phyloP scores from a whole-genome alignment of 177 flowering plant genomes.

The Vitis hybrid region DNA sequence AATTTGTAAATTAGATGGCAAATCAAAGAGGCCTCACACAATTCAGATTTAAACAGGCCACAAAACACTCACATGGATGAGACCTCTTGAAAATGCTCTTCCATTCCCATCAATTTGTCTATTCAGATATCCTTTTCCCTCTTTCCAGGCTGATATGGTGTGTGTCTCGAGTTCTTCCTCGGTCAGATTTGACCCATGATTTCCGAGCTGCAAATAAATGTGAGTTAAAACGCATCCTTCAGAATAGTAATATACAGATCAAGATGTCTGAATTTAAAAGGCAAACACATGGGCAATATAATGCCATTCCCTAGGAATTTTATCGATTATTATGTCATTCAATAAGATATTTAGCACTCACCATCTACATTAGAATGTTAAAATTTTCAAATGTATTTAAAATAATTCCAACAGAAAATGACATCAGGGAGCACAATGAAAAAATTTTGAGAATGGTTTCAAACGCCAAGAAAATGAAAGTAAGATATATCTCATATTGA shows the following conservation, averaged over 20 bases:
- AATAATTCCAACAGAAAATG: background rate
- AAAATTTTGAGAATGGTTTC: background rate
- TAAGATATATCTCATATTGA: too few species aligned
- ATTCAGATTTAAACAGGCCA: background rate
- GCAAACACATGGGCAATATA: background rate
- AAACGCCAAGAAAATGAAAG: too few species aligned
- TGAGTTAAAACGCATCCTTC: background rate
- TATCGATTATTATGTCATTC: background rate
- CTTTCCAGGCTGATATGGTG: constrained; percentile 93
- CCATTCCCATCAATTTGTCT: constrained; percentile 55
- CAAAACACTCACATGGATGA: constrained; percentile 64
- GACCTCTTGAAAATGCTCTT: constrained; percentile 43
- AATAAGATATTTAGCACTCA: background rate
- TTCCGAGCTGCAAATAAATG: constrained; percentile 64
- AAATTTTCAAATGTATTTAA: background rate
- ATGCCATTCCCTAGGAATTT: background rate
- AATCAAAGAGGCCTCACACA: background rate
- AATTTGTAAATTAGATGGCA: background rate
- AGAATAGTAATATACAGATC: background rate
- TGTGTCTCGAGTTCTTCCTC: constrained; percentile 98
- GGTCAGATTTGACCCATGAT: constrained; percentile 77
- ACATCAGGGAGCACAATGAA: background rate
- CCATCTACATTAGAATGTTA: background rate
- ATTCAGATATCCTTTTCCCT: constrained; percentile 57
- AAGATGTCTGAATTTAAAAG: too few species aligned